A percentile compares a stretch with the other conserved stretches of the same genome.
These are phyloP conservation scores for Mrakia blollopis DNA, from an alignment of 768 basidiomycete species.

Conservation along the genomic window DNA sequence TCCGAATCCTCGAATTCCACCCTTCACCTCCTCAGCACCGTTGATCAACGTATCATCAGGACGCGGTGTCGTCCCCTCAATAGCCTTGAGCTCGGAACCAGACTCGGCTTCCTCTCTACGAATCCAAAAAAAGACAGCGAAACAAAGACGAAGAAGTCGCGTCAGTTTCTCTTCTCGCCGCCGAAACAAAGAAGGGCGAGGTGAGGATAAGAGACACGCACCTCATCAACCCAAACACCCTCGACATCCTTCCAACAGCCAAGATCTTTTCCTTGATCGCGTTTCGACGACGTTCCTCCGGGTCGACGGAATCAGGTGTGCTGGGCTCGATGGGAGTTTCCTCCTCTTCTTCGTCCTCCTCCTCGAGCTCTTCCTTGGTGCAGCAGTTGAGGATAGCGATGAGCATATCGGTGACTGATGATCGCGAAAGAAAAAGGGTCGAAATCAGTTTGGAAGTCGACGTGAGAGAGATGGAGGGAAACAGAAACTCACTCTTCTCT, in stretches of 20 bases:
- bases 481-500: conserved; percentile 71
- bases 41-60: conserved; percentile 79
- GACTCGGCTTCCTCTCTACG: conserved; percentile 88
- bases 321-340: conserved; percentile 33
- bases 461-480: background rate
- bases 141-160: too few species aligned
- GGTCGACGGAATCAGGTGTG: conserved; percentile 34
- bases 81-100: conserved; percentile 91
- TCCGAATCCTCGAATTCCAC: conserved; percentile 86
- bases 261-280: conserved; percentile 98
- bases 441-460: background rate
- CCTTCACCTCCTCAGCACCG: conserved; percentile 90
- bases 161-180: too few species aligned
- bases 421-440: background rate
- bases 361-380: conserved; percentile 92
- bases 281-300: conserved; percentile 63
- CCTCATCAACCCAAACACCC: conserved; percentile 86
- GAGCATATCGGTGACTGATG: conserved; percentile 94
- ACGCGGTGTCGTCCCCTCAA: conserved; percentile 63
- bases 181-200: too few species aligned
- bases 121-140: too few species aligned
- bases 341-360: conserved; percentile 58
- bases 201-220: too few species aligned
- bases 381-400: conserved; percentile 94
- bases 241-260: conserved; percentile 91